A percentile compares a stretch with the other conserved stretches of the same genome.
Conservation (phyloP, 2,329 filamentous ascomycete species). For the Fusarium sp. region DNA sequence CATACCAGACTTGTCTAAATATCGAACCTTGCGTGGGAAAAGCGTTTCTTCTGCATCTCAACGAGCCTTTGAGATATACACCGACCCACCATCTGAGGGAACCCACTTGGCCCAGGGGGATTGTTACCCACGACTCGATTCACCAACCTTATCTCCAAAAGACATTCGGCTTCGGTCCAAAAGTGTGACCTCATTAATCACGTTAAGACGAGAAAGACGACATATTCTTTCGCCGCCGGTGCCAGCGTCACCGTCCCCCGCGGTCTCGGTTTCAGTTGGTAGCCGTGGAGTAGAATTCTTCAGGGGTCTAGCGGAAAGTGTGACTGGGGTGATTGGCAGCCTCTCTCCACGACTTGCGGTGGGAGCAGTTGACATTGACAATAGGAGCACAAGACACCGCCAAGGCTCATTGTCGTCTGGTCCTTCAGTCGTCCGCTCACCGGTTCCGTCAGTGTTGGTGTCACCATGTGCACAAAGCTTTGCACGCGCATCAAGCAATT, state of each 20-base stretch:
- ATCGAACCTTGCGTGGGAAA: slow-evolving; percentile 52
- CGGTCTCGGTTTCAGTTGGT: slow-evolving; percentile 37
- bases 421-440: slow-evolving; percentile 25
- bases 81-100: slow-evolving; percentile 20
- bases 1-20: slow-evolving; percentile 48
- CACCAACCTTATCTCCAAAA: slow-evolving; percentile 30
- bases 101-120: slow-evolving; percentile 33
- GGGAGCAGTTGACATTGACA: slow-evolving; percentile 26
- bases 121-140: slow-evolving; percentile 45
- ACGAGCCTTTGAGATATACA: slow-evolving; percentile 49
- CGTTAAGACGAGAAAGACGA: slow-evolving; percentile 19
- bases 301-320: slow-evolving; percentile 31
- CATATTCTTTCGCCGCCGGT: slow-evolving; percentile 12
- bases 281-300: slow-evolving; percentile 38
- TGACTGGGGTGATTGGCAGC: slow-evolving; percentile 41
- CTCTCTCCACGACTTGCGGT: slow-evolving; percentile 38
- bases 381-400: slow-evolving; percentile 26
- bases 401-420: slow-evolving; percentile 35
- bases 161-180: slow-evolving; percentile 44
- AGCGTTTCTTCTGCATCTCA: slow-evolving; percentile 50
- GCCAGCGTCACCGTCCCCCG: slow-evolving; percentile 23
- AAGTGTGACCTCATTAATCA: slow-evolving; percentile 41
- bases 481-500: slow-evolving; percentile 28
- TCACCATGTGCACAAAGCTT: slow-evolving; percentile 37
- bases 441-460: slow-evolving; percentile 26